Conservation (phyloP, 805 yeast species). For the Jamesozyma piceae region DNA sequence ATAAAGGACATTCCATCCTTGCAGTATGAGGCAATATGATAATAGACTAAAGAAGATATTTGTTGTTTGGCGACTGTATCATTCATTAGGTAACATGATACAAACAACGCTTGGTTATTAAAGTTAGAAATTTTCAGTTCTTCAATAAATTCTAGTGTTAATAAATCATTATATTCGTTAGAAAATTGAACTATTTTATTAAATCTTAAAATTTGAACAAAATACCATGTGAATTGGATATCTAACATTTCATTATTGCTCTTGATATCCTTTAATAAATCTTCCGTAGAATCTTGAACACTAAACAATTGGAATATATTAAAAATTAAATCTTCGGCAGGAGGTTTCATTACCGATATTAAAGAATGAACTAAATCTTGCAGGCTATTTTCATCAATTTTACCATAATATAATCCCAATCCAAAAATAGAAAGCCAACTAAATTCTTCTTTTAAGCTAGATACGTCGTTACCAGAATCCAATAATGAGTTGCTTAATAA, state of each 20-base stretch:
- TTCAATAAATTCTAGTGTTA: conserved; percentile 39
- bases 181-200: conserved; percentile 22
- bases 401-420: conserved; percentile 55
- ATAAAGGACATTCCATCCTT: conserved; percentile 16
- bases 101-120: conserved; percentile 54
- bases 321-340: conserved; percentile 5
- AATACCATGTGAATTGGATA: conserved; percentile 42
- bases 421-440: conserved; percentile 62
- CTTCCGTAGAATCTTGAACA: conserved; percentile 9
- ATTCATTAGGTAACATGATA: conserved; percentile 46
- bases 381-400: conserved; percentile 31
- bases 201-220: conserved; percentile 38
- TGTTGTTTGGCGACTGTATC: conserved; percentile 37
- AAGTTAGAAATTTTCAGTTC: conserved; percentile 41
- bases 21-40: conserved; percentile 18
- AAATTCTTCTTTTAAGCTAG: conserved; percentile 35
- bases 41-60: conserved; percentile 29
- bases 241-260: conserved; percentile 20
- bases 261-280: conserved; percentile 9
- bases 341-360: conserved; percentile 4
- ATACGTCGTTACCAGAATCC: conserved; percentile 20
- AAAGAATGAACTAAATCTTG: conserved; percentile 22
- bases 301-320: conserved; percentile 15
- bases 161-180: conserved; percentile 28
- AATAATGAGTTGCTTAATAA: conserved; percentile 48